These are phyloP conservation scores for Setomelanomma holmii DNA, from an alignment of 2,329 filamentous ascomycete genomes.

Conservation along the genomic window DNA sequence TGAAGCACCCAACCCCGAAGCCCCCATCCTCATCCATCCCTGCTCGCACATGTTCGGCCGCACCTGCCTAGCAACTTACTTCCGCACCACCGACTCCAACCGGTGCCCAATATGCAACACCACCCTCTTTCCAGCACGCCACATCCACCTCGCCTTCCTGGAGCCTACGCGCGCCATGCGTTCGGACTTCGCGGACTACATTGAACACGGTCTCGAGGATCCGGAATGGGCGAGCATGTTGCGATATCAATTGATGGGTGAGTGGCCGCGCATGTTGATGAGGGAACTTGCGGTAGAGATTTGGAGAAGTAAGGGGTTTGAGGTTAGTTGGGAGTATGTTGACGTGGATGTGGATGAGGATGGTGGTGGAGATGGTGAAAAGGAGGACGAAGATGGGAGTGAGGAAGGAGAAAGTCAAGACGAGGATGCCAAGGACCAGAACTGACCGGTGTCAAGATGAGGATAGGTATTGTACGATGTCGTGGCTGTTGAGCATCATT, in stretches of 20 bases:
- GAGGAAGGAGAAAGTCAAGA: no score
- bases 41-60: constrained; percentile 1
- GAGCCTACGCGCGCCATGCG: neutral
- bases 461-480: neutral
- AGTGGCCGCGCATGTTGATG: neutral
- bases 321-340: constrained; percentile 4
- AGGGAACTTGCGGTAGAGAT: neutral
- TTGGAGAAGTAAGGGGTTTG: neutral
- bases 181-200: neutral
- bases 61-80: neutral
- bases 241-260: neutral
- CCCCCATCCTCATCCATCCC: neutral
- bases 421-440: neutral
- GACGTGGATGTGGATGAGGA: neutral
- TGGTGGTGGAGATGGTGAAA: neutral
- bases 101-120: neutral
- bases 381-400: neutral
- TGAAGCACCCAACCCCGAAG: neutral
- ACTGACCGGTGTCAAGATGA: neutral
- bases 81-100: neutral
- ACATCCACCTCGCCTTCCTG: neutral
- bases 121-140: neutral
- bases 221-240: neutral
- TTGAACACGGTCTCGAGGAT: neutral
- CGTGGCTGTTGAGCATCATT: no score